Percentiles rank a stretch among this genome's conserved stretches.
Evolutionary conservation across 1,284 basidiomycete species (phyloP).

Genomic region (Coniferiporia sulphurascens): DNA sequence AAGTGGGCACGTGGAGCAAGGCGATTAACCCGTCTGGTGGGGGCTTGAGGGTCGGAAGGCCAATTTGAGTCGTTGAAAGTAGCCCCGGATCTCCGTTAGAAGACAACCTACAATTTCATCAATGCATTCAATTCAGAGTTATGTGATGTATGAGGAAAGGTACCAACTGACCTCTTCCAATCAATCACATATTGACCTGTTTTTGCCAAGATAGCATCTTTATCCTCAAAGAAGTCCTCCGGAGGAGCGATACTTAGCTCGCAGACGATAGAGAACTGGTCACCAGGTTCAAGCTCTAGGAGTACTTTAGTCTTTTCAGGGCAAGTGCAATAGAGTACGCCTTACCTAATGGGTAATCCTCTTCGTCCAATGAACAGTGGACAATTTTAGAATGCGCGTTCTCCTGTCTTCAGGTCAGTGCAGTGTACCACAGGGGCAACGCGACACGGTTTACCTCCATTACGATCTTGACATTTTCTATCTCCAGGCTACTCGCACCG

Average conservation of each 20-base stretch:
- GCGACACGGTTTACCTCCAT: constrained; percentile 37
- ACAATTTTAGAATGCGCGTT: constrained; percentile 41
- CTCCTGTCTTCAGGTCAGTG: constrained; percentile 34
- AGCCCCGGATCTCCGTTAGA: constrained; percentile 39
- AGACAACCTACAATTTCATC: constrained; percentile 33
- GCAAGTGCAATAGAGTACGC: neutral
- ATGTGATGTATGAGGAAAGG: too few species aligned
- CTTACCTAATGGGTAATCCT: constrained; percentile 31
- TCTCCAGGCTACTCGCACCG: constrained; percentile 48
- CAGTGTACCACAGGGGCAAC: neutral
- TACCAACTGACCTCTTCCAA: constrained; percentile 58
- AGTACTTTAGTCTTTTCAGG: neutral
- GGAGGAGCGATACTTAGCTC: constrained; percentile 42
- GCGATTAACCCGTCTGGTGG: constrained; percentile 59
- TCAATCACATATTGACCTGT: constrained; percentile 55
- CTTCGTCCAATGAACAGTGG: constrained; percentile 33
- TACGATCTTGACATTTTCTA: constrained; percentile 46
- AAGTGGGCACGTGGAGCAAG: constrained; percentile 55
- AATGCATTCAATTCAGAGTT: too few species aligned
- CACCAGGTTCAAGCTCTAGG: constrained; percentile 59
- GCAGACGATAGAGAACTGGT: constrained; percentile 55
- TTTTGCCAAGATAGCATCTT: constrained; percentile 32
- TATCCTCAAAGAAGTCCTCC: constrained; percentile 34
- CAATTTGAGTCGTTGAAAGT: constrained; percentile 43
- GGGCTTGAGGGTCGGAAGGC: constrained; percentile 53